These are phyloP conservation scores for Auriscalpium microsporum DNA, from an alignment of 768 basidiomycete genomes.

Conservation along the genomic window DNA sequence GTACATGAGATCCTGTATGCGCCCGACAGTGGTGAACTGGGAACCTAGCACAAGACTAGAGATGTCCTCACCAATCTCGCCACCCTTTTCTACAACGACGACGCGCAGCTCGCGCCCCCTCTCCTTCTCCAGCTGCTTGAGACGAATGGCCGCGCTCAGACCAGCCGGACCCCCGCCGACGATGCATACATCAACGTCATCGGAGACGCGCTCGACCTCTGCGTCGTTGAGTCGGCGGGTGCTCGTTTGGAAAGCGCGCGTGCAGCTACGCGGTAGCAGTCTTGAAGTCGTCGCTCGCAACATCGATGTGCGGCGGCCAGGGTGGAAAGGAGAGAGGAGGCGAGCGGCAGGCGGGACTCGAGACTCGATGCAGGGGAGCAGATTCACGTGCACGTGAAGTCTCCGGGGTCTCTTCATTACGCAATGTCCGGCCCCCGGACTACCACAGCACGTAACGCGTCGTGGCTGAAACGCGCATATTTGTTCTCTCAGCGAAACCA, in stretches of 20 bases:
- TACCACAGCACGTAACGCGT: too few species aligned
- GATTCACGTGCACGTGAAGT: too few species aligned
- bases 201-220: constrained; percentile 72
- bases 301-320: not conserved
- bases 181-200: constrained; percentile 95
- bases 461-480: too few species aligned
- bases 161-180: constrained; percentile 96
- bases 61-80: constrained; percentile 72
- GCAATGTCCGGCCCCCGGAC: too few species aligned
- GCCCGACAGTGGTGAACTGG: too few species aligned
- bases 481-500: not conserved
- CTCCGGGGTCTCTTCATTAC: too few species aligned
- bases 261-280: not conserved
- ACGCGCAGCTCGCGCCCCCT: constrained; percentile 77
- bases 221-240: constrained; percentile 22
- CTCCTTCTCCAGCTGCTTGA: constrained; percentile 87
- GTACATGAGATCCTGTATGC: constrained; percentile 75
- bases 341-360: not conserved
- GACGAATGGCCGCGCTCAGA: constrained; percentile 86
- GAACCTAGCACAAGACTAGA: not conserved
- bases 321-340: not conserved
- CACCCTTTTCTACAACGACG: constrained; percentile 91
- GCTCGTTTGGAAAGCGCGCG: constrained; percentile 21
- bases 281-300: constrained; percentile 5
- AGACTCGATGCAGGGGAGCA: too few species aligned